Evolutionary conservation across 495 filamentous ascomycete genomes (phyloP).

Genomic region (Neurospora sp.): DNA sequence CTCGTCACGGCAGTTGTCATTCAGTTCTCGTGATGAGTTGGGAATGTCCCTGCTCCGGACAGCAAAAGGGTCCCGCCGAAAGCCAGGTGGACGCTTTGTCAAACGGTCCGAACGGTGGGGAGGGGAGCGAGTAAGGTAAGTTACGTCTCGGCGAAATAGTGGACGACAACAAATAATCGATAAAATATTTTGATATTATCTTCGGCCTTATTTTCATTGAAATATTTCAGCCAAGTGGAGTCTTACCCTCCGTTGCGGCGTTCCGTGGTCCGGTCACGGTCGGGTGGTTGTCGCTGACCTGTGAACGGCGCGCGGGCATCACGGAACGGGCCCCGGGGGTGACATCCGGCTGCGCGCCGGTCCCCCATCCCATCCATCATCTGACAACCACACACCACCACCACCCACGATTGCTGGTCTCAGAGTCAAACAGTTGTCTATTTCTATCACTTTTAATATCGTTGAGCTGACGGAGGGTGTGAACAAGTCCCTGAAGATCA

Average conservation of each 20-base stretch:
- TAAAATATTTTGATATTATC: background rate
- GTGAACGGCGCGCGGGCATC: background rate
- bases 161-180: background rate
- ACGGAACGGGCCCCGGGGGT: background rate
- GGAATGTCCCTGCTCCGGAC: background rate
- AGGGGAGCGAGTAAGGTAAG: background rate
- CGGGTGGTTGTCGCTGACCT: background rate
- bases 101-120: background rate
- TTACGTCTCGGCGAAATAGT: background rate
- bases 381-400: background rate
- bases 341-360: background rate
- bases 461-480: background rate
- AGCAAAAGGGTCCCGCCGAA: background rate
- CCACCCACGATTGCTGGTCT: background rate
- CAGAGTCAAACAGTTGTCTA: background rate
- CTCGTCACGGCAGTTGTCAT: background rate
- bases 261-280: background rate
- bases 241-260: background rate
- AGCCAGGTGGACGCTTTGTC: background rate
- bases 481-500: background rate
- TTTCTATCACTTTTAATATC: background rate
- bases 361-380: background rate
- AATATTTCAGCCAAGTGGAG: background rate
- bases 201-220: background rate
- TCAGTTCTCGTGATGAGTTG: background rate